Evolutionary conservation across 768 basidiomycete species (phyloP).

Genomic region (Tulasnella sp.): DNA sequence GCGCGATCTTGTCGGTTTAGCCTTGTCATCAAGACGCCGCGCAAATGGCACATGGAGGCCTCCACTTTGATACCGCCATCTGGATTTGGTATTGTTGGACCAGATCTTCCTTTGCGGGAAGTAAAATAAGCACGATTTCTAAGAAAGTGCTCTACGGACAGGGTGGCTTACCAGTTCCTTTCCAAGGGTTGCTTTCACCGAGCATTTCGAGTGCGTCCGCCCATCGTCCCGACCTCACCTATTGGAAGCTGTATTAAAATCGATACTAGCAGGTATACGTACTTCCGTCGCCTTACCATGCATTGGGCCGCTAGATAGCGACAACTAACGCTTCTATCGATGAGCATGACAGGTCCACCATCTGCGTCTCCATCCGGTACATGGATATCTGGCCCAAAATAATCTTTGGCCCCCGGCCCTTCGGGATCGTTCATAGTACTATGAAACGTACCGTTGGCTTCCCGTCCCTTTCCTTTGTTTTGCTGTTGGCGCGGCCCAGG

Average conservation of each 20-base stretch:
- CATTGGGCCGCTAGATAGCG: constrained; percentile 96
- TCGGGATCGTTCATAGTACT: not conserved
- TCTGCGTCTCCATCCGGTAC: not conserved
- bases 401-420: not conserved
- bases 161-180: constrained; percentile 46
- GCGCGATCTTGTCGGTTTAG: constrained; percentile 85
- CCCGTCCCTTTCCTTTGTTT: constrained; percentile 24
- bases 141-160: not conserved
- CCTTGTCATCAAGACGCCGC: constrained; percentile 90
- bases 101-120: constrained; percentile 45
- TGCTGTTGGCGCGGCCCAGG: constrained; percentile 32
- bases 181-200: constrained; percentile 86
- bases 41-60: constrained; percentile 92
- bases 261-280: not conserved
- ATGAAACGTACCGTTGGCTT: not conserved
- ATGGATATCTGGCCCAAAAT: not conserved
- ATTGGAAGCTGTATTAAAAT: not conserved
- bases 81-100: constrained; percentile 63
- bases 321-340: constrained; percentile 92
- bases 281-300: constrained; percentile 45
- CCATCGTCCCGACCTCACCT: constrained; percentile 87
- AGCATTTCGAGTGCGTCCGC: constrained; percentile 85
- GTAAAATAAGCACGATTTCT: constrained; percentile 24
- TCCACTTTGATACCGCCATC: constrained; percentile 98
- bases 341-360: constrained; percentile 36